Conservation (phyloP, 176 grass and related monocot species). For the Phyllostachys edulis region DNA sequence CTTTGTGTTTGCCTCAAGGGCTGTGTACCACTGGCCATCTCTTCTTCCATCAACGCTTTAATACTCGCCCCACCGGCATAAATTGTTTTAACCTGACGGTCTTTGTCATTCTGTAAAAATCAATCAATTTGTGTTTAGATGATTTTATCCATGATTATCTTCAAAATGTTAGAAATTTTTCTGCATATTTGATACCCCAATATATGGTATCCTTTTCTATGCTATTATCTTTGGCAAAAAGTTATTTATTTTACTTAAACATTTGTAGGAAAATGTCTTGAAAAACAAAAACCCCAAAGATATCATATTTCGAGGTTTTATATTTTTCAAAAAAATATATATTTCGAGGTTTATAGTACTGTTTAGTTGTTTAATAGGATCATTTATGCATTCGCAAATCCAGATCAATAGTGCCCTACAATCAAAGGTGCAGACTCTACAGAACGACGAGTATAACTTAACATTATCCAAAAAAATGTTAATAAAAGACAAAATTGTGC, state of each 20-base stretch:
- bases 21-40: slow-evolving; percentile 63
- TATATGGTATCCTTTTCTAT: not conserved
- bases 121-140: not conserved
- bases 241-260: not conserved
- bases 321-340: too few species aligned
- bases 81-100: slow-evolving; percentile 22
- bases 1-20: slow-evolving; percentile 45
- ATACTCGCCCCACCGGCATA: slow-evolving; percentile 63
- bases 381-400: not conserved
- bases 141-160: not conserved
- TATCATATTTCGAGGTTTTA: not conserved
- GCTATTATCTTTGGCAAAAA: not conserved
- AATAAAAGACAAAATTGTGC: slow-evolving; percentile 1
- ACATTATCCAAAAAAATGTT: slow-evolving; percentile 18
- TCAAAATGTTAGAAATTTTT: slow-evolving; percentile 9
- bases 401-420: not conserved
- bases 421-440: not conserved
- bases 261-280: not conserved
- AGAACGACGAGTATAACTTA: not conserved
- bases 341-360: not conserved
- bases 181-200: not conserved
- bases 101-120: slow-evolving; percentile 51
- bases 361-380: not conserved
- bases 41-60: slow-evolving; percentile 86
- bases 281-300: not conserved